phyloP scores from a whole-genome alignment of 1,284 basidiomycete species.

The Lentinus polychrous region DNA sequence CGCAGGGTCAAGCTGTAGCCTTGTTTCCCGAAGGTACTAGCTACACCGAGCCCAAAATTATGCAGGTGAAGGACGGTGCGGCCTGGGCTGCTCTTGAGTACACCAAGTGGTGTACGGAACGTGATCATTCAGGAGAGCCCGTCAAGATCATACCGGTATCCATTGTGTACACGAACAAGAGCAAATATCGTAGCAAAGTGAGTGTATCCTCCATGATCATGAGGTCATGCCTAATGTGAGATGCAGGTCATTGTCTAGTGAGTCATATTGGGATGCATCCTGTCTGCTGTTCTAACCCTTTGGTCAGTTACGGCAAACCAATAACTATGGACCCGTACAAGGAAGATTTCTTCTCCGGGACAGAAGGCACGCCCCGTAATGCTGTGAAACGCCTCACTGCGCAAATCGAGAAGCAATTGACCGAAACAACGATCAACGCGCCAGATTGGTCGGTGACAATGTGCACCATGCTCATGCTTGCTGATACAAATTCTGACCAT shows the following conservation, averaged over 20 bases:
- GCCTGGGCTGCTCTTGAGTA: conserved; percentile 95
- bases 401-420: conserved; percentile 63
- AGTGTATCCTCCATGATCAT: conserved; percentile 22
- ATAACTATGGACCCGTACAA: conserved; percentile 73
- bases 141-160: conserved; percentile 74
- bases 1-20: conserved; percentile 75
- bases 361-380: conserved; percentile 62
- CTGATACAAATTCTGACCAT: neutral
- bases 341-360: conserved; percentile 67
- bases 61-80: conserved; percentile 94
- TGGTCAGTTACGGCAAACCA: conserved; percentile 69
- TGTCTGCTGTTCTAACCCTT: neutral
- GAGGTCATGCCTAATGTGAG: conserved; percentile 7
- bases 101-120: conserved; percentile 64
- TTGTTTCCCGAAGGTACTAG: conserved; percentile 93
- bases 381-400: conserved; percentile 88
- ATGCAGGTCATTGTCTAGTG: conserved; percentile 68
- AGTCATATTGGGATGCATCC: conserved; percentile 19
- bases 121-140: conserved; percentile 31
- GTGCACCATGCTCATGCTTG: neutral
- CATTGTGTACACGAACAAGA: conserved; percentile 93
- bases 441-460: conserved; percentile 73
- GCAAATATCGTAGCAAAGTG: conserved; percentile 83
- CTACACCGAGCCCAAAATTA: conserved; percentile 86
- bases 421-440: conserved; percentile 82